A percentile compares a stretch with the other conserved stretches of the same genome.
Evolutionary conservation across 2,329 filamentous ascomycete genomes (phyloP).

Genomic region (Exophiala oligosperma): DNA sequence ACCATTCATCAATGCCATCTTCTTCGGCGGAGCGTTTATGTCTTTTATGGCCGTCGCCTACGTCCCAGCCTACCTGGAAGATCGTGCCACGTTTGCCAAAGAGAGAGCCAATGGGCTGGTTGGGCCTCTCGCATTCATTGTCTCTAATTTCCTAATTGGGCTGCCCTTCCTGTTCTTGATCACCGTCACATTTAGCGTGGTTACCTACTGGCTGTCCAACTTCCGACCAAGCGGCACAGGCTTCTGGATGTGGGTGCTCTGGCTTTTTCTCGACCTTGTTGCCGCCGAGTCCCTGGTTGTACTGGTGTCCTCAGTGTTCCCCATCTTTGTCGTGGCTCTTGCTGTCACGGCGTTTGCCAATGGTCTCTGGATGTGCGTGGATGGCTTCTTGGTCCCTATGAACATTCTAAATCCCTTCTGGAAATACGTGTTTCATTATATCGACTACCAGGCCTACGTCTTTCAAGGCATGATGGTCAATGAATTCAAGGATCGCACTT

Average conservation of each 20-base stretch:
- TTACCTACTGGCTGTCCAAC: constrained; percentile 78
- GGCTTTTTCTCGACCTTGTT: constrained; percentile 79
- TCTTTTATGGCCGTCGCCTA: constrained; percentile 82
- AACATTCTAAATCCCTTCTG: constrained; percentile 76
- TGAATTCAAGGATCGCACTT: constrained; percentile 69
- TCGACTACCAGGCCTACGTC: constrained; percentile 76
- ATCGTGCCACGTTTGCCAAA: constrained; percentile 69
- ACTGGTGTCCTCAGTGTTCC: constrained; percentile 69
- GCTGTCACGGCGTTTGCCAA: constrained; percentile 82
- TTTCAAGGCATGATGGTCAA: constrained; percentile 94
- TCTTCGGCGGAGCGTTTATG: constrained; percentile 73
- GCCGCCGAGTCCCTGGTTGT: constrained; percentile 82
- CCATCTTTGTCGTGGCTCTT: constrained; percentile 76
- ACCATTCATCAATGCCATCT: constrained; percentile 78
- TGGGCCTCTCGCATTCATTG: constrained; percentile 67
- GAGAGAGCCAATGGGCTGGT: constrained; percentile 81
- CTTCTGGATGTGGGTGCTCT: constrained; percentile 78
- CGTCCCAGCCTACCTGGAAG: constrained; percentile 78
- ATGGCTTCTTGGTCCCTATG: constrained; percentile 76
- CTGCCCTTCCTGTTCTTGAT: constrained; percentile 79
- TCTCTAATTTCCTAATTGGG: constrained; percentile 80
- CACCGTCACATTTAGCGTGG: constrained; percentile 68
- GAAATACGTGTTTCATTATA: constrained; percentile 79
- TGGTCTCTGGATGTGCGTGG: constrained; percentile 83
- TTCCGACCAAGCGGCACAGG: constrained; percentile 64